Evolutionary conservation across 2,329 filamentous ascomycete species (phyloP).

Genomic region (Sphaerulina musiva): DNA sequence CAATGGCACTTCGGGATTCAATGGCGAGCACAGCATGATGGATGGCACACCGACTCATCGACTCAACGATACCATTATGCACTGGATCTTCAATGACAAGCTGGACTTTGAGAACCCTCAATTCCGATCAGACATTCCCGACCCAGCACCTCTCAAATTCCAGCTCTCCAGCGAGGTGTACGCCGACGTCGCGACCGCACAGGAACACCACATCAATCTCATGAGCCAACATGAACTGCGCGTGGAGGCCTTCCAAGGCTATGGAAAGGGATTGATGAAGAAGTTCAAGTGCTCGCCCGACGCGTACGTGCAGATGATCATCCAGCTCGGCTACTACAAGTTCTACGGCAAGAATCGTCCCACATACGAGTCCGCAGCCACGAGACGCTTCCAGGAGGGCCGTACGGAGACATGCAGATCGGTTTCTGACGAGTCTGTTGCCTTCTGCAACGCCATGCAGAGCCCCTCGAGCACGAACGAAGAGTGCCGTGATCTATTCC

Average conservation of each 20-base stretch:
- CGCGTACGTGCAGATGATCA: conserved; percentile 96
- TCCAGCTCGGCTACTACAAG: conserved; percentile 96
- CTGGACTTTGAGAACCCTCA: conserved; percentile 76
- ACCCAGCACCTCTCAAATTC: conserved; percentile 73
- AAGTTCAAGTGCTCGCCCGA: conserved; percentile 98
- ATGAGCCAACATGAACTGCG: conserved; percentile 85
- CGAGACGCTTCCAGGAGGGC: conserved; percentile 89
- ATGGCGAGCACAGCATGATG: conserved; percentile 99
- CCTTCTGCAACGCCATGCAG: conserved; percentile 84
- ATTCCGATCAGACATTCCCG: conserved; percentile 74
- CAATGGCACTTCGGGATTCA: conserved; percentile 95
- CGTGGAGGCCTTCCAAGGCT: conserved; percentile 93
- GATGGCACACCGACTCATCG: conserved; percentile 96
- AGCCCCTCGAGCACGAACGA: conserved; percentile 58
- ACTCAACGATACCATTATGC: conserved; percentile 89
- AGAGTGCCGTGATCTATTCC: conserved; percentile 67
- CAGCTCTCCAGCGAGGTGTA: conserved; percentile 67
- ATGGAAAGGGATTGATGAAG: conserved; percentile 98
- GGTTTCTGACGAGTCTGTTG: conserved; percentile 83
- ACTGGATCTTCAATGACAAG: conserved; percentile 88
- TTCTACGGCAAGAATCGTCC: conserved; percentile 98
- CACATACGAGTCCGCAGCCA: conserved; percentile 94
- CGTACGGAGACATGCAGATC: conserved; percentile 92
- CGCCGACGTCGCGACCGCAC: conserved; percentile 70
- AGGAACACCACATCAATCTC: conserved; percentile 69